Evolutionary conservation across 495 filamentous ascomycete species (phyloP).

Genomic region (Parmelia sp.): DNA sequence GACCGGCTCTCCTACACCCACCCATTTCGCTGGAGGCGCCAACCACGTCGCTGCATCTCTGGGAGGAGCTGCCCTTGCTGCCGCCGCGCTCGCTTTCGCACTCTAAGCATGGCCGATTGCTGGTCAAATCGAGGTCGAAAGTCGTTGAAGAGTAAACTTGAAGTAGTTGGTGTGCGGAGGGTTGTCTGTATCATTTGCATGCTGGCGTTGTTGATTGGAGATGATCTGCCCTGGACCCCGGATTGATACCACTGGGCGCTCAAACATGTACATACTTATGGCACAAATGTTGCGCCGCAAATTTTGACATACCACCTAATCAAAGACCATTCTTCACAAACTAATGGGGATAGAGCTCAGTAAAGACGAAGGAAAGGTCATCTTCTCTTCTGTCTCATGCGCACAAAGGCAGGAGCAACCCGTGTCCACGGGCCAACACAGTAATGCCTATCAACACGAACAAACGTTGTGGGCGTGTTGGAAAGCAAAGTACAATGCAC

Average conservation of each 20-base stretch:
- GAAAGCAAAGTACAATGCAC: not conserved
- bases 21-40: conserved; percentile 25
- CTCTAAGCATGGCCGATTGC: not conserved
- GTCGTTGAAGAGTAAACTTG: not conserved
- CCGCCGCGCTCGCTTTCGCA: conserved; percentile 6
- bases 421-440: not conserved
- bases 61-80: conserved; percentile 10
- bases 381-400: not conserved
- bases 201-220: conserved; percentile 13
- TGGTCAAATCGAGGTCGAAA: not conserved
- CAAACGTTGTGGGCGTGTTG: not conserved
- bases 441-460: not conserved
- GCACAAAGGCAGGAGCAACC: not conserved
- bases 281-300: not conserved
- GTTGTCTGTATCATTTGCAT: conserved; percentile 5
- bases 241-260: conserved; percentile 9
- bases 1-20: conserved; percentile 14
- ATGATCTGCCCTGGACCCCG: not conserved
- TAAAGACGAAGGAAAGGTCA: not conserved
- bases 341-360: not conserved
- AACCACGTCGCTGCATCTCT: conserved; percentile 23
- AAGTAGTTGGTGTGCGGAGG: not conserved
- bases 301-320: conserved; percentile 17
- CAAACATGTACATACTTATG: conserved; percentile 19
- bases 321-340: not conserved